A percentile compares a stretch with the other conserved stretches of the same genome.
Evolutionary conservation across 495 filamentous ascomycete species (phyloP).

Genomic region (Daldinia loculata): DNA sequence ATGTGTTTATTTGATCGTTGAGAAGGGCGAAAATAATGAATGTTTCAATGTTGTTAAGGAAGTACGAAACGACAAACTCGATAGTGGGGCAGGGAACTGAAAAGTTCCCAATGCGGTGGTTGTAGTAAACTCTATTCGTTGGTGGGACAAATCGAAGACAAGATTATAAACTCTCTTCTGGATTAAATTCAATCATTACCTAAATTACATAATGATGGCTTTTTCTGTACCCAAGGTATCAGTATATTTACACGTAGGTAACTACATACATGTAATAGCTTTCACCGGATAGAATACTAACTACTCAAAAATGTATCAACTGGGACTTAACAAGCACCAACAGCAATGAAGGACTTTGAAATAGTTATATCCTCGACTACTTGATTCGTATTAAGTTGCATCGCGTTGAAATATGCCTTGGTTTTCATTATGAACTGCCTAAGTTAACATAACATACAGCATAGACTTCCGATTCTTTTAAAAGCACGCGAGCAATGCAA

Average conservation of each 20-base stretch:
- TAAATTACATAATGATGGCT: no score
- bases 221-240: no score
- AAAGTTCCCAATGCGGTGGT: constrained; percentile 15
- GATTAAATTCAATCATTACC: no score
- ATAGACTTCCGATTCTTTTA: background rate
- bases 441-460: no score
- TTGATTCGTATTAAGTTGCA: background rate
- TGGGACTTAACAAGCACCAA: background rate
- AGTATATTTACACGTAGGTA: no score
- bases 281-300: no score
- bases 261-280: no score
- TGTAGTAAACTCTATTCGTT: constrained; percentile 19
- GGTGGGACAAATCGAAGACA: background rate
- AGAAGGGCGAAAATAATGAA: background rate
- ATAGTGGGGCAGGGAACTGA: constrained; percentile 9
- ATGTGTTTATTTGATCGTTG: background rate
- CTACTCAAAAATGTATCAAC: no score
- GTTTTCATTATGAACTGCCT: background rate
- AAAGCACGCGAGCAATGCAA: background rate
- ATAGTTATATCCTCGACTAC: background rate
- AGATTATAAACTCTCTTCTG: background rate
- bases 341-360: background rate
- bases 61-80: background rate
- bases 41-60: background rate
- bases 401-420: background rate